phyloP scores from a whole-genome alignment of 441 rosid species.

The Eruca vesicaria region DNA sequence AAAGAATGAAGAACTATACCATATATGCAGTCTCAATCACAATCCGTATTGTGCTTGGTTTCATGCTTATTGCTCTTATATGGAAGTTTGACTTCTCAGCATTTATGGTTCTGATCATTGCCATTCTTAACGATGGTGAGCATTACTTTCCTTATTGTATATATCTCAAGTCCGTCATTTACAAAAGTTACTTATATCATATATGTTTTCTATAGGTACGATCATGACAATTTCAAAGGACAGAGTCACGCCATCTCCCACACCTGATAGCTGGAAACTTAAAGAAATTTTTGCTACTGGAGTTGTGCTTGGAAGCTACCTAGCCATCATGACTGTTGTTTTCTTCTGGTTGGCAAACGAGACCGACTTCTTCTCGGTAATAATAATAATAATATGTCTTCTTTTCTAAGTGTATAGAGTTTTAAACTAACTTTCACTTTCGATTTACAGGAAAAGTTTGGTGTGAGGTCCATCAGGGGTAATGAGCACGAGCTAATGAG shows the following conservation, averaged over 20 bases:
- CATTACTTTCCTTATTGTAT: too few species aligned
- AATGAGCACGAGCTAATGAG: constrained; percentile 34
- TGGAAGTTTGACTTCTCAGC: constrained; percentile 87
- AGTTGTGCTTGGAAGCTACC: constrained; percentile 47
- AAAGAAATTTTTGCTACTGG: constrained; percentile 41
- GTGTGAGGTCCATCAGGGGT: constrained; percentile 34
- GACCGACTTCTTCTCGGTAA: constrained; percentile 49
- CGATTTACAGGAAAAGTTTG: constrained; percentile 48
- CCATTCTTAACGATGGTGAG: constrained; percentile 65
- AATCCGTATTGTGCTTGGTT: constrained; percentile 63
- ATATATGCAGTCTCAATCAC: constrained; percentile 57
- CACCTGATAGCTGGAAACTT: constrained; percentile 33
- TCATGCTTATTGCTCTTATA: constrained; percentile 71
- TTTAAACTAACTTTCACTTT: neutral
- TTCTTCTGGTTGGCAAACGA: constrained; percentile 45
- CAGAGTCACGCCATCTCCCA: constrained; percentile 30
- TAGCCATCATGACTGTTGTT: constrained; percentile 47
- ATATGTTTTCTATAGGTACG: constrained; percentile 14
- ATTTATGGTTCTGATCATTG: constrained; percentile 85
- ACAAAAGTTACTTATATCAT: neutral
- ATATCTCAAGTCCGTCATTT: too few species aligned
- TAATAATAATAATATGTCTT: neutral
- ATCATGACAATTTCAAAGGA: constrained; percentile 45
- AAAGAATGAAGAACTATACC: constrained; percentile 60
- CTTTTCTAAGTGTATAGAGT: neutral